Conservation (phyloP, 192 early-diverging fungal species). For the Entophlyctis luteolus region DNA sequence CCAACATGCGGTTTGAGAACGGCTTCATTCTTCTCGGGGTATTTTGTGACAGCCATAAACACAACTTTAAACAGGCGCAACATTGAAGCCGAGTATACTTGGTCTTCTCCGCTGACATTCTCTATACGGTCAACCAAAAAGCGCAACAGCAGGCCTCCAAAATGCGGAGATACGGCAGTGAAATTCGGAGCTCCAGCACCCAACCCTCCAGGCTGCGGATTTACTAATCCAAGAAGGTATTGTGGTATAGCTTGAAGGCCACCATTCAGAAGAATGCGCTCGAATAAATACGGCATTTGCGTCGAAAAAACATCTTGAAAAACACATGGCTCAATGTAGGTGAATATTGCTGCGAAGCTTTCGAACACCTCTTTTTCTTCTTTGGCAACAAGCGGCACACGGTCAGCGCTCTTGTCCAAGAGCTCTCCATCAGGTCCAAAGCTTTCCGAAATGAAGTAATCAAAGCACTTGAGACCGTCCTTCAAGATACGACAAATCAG, state of each 20-base stretch:
- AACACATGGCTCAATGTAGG: conserved; percentile 56
- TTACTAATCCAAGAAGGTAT: conserved; percentile 27
- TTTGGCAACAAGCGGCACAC: conserved; percentile 40
- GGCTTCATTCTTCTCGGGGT: conserved; percentile 85
- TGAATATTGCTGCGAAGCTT: conserved; percentile 79
- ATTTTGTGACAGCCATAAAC: conserved; percentile 87
- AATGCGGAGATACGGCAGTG: conserved; percentile 73
- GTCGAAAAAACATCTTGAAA: conserved; percentile 92
- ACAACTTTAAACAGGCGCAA: conserved; percentile 89
- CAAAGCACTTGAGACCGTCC: conserved; percentile 78
- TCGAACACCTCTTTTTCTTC: conserved; percentile 86
- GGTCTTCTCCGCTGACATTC: conserved; percentile 65
- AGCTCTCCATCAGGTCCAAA: conserved; percentile 42
- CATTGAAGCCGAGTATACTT: conserved; percentile 65
- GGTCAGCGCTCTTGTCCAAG: conserved; percentile 19
- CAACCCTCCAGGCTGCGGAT: conserved; percentile 68
- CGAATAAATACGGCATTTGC: conserved; percentile 93
- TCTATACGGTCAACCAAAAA: conserved; percentile 78
- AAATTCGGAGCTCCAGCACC: conserved; percentile 86
- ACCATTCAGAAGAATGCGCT: conserved; percentile 61
- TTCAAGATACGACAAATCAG: conserved; percentile 70
- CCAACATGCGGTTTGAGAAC: conserved; percentile 91
- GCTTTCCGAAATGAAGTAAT: conserved; percentile 72
- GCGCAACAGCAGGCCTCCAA: conserved; percentile 71
- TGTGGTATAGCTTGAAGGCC: conserved; percentile 28